Conservation (phyloP, 345 rosid genomes). For the Eucalyptus erythrocorys region DNA sequence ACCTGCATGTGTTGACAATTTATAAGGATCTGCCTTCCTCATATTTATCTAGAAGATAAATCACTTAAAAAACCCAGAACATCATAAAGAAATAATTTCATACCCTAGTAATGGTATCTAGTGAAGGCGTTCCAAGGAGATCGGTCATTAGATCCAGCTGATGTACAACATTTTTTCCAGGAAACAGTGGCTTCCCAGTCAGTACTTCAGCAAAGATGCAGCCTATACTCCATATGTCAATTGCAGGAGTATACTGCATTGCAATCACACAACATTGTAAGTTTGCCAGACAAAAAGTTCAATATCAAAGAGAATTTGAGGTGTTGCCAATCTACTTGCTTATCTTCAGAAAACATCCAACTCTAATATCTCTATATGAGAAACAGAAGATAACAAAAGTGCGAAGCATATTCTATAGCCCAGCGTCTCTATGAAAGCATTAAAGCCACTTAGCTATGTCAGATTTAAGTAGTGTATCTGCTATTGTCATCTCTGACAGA, state of each 20-base stretch:
- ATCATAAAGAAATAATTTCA: not conserved
- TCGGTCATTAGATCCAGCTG: conserved; percentile 96
- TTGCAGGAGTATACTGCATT: conserved; percentile 88
- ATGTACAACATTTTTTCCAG: conserved; percentile 95
- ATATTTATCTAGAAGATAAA: not conserved
- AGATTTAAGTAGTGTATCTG: not conserved
- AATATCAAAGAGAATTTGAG: not conserved
- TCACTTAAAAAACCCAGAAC: not conserved
- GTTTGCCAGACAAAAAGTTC: not conserved
- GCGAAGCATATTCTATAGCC: not conserved
- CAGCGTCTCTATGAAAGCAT: not conserved
- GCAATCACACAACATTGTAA: not conserved
- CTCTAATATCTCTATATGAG: not conserved
- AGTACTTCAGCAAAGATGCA: conserved; percentile 94
- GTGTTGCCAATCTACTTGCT: not conserved
- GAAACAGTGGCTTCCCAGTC: conserved; percentile 82
- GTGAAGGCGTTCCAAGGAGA: conserved; percentile 86
- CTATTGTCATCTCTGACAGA: not conserved
- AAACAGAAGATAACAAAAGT: not conserved
- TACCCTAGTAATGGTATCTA: conserved; percentile 89
- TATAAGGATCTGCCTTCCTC: not conserved
- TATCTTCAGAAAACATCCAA: not conserved
- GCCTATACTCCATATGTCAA: conserved; percentile 97
- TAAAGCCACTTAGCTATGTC: not conserved
- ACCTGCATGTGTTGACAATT: conserved; percentile 25